A percentile compares a stretch with the other conserved stretches of the same genome.
Conservation (phyloP, 441 rosid genomes). For the Francoa sonchifolia region DNA sequence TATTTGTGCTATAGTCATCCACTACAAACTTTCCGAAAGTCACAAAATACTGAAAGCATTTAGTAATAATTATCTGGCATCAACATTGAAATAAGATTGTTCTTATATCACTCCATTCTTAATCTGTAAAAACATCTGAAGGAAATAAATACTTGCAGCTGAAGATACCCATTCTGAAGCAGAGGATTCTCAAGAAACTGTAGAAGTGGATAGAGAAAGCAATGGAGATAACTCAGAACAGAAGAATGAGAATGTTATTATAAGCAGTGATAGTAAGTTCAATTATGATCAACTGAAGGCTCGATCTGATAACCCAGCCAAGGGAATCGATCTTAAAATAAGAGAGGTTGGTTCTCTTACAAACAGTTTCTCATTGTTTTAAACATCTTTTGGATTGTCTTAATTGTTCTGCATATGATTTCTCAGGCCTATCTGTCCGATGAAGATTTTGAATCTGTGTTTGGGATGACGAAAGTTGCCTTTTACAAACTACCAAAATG, state of each 20-base stretch:
- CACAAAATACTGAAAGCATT: no score
- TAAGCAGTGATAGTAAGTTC: slow-evolving; percentile 34
- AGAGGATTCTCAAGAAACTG: slow-evolving; percentile 25
- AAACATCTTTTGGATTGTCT: slow-evolving; percentile 1
- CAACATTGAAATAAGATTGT: no score
- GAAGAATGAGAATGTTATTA: slow-evolving; percentile 30
- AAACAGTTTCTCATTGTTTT: not conserved
- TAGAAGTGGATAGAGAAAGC: slow-evolving; percentile 46
- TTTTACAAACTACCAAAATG: slow-evolving; percentile 71
- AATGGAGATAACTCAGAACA: slow-evolving; percentile 27
- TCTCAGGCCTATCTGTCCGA: slow-evolving; percentile 77
- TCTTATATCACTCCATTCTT: no score
- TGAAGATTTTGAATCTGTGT: slow-evolving; percentile 66
- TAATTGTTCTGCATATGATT: slow-evolving; percentile 2
- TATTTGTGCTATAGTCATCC: no score
- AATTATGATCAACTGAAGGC: slow-evolving; percentile 80
- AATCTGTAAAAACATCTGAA: no score
- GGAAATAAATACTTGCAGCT: slow-evolving; percentile 30
- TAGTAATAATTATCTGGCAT: no score
- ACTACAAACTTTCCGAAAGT: no score
- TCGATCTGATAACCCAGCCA: slow-evolving; percentile 66
- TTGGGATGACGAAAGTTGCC: slow-evolving; percentile 53
- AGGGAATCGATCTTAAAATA: slow-evolving; percentile 50
- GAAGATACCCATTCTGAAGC: slow-evolving; percentile 25
- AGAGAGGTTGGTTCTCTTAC: slow-evolving; percentile 67